phyloP scores from a whole-genome alignment of 2,329 filamentous ascomycete species.

The Fusarium pininemorale region DNA sequence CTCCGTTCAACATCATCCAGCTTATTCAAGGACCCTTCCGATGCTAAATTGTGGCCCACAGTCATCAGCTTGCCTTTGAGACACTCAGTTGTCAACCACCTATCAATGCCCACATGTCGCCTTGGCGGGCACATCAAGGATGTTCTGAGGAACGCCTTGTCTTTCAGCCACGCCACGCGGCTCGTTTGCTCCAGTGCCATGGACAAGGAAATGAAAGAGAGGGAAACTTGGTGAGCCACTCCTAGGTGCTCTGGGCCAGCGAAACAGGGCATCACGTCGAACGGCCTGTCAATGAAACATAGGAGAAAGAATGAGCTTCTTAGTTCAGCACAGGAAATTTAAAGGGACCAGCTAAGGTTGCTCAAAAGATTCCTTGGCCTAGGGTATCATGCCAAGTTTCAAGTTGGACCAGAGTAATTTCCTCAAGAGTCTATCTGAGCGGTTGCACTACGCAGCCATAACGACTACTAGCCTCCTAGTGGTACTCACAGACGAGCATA shows the following conservation, averaged over 20 bases:
- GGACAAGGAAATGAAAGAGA: slow-evolving; percentile 25
- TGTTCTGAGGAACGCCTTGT: neutral
- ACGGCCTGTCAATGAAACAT: neutral
- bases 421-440: slow-evolving; percentile 5
- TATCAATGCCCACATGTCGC: neutral
- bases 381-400: slow-evolving; percentile 25
- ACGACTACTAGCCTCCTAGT: slow-evolving; percentile 4
- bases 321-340: neutral
- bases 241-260: neutral
- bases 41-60: neutral
- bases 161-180: slow-evolving; percentile 28
- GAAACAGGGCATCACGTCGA: neutral
- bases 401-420: slow-evolving; percentile 29
- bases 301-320: neutral
- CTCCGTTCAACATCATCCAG: slow-evolving; percentile 22
- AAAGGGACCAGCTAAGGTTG: neutral
- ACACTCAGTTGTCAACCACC: slow-evolving; percentile 4
- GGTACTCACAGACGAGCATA: slow-evolving; percentile 3
- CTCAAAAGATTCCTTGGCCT: neutral
- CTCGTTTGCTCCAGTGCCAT: slow-evolving; percentile 11
- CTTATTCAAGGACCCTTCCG: neutral
- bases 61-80: neutral
- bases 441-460: neutral
- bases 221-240: slow-evolving; percentile 2
- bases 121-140: neutral